Evolutionary conservation across 331 rosid genomes (phyloP), one percentile per base, ranked within the genome.

Genomic region (Malus hybrid): DNA sequence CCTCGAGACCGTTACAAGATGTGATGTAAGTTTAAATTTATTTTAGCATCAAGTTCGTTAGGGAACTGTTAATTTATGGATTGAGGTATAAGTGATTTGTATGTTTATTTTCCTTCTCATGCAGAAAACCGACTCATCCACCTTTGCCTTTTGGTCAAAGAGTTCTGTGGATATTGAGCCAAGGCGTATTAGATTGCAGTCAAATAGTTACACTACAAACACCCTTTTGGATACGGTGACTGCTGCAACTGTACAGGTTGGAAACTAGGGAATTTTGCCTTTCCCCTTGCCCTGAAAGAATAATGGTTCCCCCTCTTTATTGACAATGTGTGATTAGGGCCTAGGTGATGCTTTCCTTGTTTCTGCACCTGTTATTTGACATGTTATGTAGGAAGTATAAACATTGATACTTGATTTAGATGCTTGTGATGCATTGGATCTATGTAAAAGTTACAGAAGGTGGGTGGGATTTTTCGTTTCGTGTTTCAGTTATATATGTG

Each of bases 121-220:
- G 42, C 81, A 95, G 99, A 85, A 80, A 75, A 56, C 84, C 11
- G 98, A 95, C 75, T 92, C 98, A 39, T 88, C 97, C 42, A 95
- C 93, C 57, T 84, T 95, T 20, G 97, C 96, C 61, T 91, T 95
- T 86, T 95, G 99, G 99, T 95, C 99, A 8, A 92, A 92, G 88
- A 95, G 96, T 69, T 82, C 94, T 6, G 99, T 92, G 65, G 98
- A 95, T 79, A 83, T 89, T 79, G 99, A 95, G 79, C 90, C 97
- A 61, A 91, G 97, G 52, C 90, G 99, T 57, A 92, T 95, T 79
- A 92, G 99, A 80, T 83, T 90, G 89, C 99, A 95, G 72, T 92
- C 99, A 71, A 95, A 82, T 80, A 88, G 96, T 81, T 95, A 95
- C 87, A 95, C 99, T 10, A 84, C 93, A 4, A 92, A 85, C 86